Conservation (phyloP, 345 rosid genomes). For the Salix exigua region DNA sequence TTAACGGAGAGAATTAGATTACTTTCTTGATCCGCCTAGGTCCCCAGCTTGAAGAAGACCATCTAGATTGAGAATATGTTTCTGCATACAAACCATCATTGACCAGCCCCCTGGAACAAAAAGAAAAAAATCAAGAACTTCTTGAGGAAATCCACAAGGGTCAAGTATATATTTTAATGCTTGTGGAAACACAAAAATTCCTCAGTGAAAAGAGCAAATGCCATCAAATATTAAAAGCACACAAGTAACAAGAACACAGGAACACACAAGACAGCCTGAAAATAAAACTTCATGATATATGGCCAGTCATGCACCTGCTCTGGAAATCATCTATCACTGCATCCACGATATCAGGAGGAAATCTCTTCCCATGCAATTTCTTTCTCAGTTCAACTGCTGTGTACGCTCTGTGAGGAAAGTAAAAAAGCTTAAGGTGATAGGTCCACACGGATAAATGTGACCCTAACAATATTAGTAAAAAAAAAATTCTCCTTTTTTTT, state of each 20-base stretch:
- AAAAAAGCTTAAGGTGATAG: background rate
- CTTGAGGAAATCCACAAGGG: background rate
- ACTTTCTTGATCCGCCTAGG: constrained; percentile 86
- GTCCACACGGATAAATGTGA: background rate
- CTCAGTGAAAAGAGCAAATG: background rate
- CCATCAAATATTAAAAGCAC: background rate
- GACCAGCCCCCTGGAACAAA: constrained; percentile 59
- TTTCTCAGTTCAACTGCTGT: constrained; percentile 67
- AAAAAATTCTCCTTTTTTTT: background rate
- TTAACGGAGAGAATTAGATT: constrained; percentile 17
- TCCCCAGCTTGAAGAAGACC: constrained; percentile 88
- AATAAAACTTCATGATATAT: background rate
- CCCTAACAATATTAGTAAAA: background rate
- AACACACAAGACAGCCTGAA: background rate
- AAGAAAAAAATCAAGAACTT: constrained; percentile 9
- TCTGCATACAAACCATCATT: constrained; percentile 79
- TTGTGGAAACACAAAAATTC: background rate
- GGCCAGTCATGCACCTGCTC: constrained; percentile 40
- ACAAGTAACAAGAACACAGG: background rate
- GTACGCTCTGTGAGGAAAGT: constrained; percentile 48
- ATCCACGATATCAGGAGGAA: constrained; percentile 43
- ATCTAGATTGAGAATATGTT: constrained; percentile 64
- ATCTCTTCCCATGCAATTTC: constrained; percentile 63
- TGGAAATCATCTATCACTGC: constrained; percentile 49
- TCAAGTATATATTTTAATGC: background rate